Base-by-base conservation (phyloP, 805 yeast species). In the Barnettozyma sp. region DNA sequence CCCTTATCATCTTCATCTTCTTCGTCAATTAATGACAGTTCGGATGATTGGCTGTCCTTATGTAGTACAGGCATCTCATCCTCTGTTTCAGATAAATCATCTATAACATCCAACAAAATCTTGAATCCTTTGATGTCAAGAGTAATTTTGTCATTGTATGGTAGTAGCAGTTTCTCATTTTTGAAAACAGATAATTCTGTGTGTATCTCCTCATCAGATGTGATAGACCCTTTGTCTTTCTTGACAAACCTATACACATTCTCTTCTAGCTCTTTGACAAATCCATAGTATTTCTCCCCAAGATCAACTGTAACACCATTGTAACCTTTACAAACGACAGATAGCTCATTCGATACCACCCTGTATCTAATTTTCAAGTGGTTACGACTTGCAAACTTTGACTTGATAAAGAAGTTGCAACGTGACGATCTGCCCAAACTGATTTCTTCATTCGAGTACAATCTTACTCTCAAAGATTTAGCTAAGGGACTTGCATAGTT, bases 271-370 rank as follows among this genome's bases (percentile, higher is more conserved):
- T 50, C 42, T 22, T 37, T 41, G 6, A 52, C 33, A 22, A 50
- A 47, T n/a, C 60, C 59, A 28, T 66, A 66, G 13, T 65, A 44
- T 14, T 50, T 47, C 14, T 55, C 59, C 1, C 95, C 92, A 26
- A 85, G 70, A 5, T 71, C 65, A 14, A 87, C 71, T 8, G 72
- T 68, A 34, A 83, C 61, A 9, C 97, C 96, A 56, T 90, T 90
- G 60, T 77, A 72, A 4, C 97, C 97, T 36, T 76, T 56, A 57
- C 97, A 90, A 30, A 71, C 71, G 34, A 90, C 55, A 12, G 60
- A 63, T 30, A 85, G 55, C 30, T 64, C 48, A 22, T 70, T 61
- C 9, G 55, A 54, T 4, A 50, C 52, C 2, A 62, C 47, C 20
- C 63, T 52, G 52, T 71, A 77, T 18, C 68, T 60, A 3, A 82